These are phyloP conservation scores for Russula virescens DNA, from an alignment of 768 basidiomycete species.

Conservation along the genomic window DNA sequence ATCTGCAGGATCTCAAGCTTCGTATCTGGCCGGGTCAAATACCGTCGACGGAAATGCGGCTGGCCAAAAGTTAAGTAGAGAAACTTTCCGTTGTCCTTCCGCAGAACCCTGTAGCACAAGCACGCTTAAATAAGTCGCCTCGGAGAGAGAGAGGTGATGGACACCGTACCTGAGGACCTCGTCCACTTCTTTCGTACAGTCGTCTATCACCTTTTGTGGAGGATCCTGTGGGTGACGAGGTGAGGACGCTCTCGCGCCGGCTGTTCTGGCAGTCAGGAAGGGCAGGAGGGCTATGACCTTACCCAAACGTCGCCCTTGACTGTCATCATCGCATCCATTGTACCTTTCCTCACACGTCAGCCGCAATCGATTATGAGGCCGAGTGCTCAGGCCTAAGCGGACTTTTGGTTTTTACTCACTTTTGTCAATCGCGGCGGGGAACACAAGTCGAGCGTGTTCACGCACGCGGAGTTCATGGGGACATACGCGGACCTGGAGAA, in stretches of 20 bases:
- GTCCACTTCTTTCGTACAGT: slow-evolving; percentile 71
- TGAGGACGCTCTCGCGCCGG: neutral
- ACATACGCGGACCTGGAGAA: slow-evolving; percentile 74
- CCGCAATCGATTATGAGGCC: neutral
- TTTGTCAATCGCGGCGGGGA: slow-evolving; percentile 83
- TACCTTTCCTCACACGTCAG: slow-evolving; percentile 37
- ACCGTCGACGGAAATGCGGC: slow-evolving; percentile 77
- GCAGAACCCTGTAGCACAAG: slow-evolving; percentile 47
- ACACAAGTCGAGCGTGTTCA: slow-evolving; percentile 84
- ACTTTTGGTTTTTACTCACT: slow-evolving; percentile 35
- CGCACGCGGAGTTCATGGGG: slow-evolving; percentile 80
- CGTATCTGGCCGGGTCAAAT: slow-evolving; percentile 51
- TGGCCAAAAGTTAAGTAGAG: slow-evolving; percentile 86
- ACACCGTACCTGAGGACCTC: slow-evolving; percentile 59
- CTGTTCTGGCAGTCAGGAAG: neutral
- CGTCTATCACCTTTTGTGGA: slow-evolving; percentile 58
- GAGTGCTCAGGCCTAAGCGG: neutral
- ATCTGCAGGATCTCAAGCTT: slow-evolving; percentile 61
- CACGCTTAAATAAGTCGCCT: neutral
- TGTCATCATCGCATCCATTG: slow-evolving; percentile 90
- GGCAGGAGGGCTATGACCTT: neutral
- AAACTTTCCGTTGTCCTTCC: slow-evolving; percentile 52
- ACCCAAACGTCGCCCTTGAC: slow-evolving; percentile 81
- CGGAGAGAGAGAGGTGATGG: neutral
- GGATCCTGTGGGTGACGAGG: slow-evolving; percentile 50